These are phyloP conservation scores for Emiliania huxleyi DNA, from an alignment of 78 protist genomes.

Conservation along the genomic window DNA sequence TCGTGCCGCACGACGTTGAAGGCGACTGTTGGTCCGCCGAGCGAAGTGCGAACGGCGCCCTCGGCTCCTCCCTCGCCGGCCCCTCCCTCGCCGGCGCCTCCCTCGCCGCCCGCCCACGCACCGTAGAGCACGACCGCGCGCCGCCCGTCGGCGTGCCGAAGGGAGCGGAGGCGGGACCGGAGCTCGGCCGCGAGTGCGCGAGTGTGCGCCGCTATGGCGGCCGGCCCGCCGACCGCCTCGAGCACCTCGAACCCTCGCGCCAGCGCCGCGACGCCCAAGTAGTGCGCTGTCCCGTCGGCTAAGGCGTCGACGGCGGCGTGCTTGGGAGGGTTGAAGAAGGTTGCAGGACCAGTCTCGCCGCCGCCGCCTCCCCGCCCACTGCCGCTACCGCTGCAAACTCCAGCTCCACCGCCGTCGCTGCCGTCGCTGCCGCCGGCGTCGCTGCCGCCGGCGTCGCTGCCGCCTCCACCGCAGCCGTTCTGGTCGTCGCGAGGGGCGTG, in stretches of 20 bases:
- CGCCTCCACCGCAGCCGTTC: no score
- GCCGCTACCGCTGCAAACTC: no score
- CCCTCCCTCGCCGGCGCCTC: no score
- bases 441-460: no score
- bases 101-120: not conserved
- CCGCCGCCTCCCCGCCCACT: no score
- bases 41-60: not conserved
- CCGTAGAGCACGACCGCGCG: slow-evolving; percentile 52
- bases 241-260: not conserved
- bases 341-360: not conserved
- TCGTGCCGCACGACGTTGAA: slow-evolving; percentile 54
- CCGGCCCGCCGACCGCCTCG: not conserved
- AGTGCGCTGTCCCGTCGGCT: slow-evolving; percentile 59
- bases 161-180: not conserved
- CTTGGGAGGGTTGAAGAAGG: not conserved
- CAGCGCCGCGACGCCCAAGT: not conserved
- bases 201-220: slow-evolving; percentile 43
- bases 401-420: no score
- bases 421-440: no score
- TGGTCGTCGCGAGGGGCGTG: no score
- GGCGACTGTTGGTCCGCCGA: slow-evolving; percentile 51
- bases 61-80: not conserved
- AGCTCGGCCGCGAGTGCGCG: slow-evolving; percentile 39
- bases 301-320: not conserved
- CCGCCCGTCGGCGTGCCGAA: slow-evolving; percentile 42